phyloP scores from a whole-genome alignment of 345 rosid genomes.

The Iberis pinnata region DNA sequence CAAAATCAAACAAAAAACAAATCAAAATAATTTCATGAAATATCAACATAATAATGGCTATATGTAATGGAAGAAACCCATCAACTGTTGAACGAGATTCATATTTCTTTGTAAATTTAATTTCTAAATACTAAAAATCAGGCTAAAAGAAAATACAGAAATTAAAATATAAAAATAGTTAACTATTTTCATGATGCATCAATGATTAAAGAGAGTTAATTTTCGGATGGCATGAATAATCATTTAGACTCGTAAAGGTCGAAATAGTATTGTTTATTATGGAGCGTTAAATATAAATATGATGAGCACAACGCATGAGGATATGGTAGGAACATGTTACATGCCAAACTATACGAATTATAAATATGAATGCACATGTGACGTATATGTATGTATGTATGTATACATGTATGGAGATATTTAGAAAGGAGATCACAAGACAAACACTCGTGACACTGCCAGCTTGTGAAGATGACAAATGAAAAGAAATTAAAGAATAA shows the following conservation, averaged over 20 bases:
- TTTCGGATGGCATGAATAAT: constrained; percentile 16
- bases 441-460: constrained; percentile 43
- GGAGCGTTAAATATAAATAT: constrained; percentile 21
- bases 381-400: constrained; percentile 16
- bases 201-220: too few relatives aligned
- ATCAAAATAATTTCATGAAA: too few relatives aligned
- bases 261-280: constrained; percentile 19
- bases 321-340: constrained; percentile 25
- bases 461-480: constrained; percentile 37
- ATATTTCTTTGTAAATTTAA: too few relatives aligned
- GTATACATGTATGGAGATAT: constrained; percentile 23
- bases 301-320: constrained; percentile 21
- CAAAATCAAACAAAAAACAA: too few relatives aligned
- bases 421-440: constrained; percentile 32
- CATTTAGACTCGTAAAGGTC: constrained; percentile 17
- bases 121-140: too few relatives aligned
- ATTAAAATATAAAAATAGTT: not conserved
- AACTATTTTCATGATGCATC: too few relatives aligned
- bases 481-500: constrained; percentile 32
- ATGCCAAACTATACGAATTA: constrained; percentile 11
- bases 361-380: constrained; percentile 16
- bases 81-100: not conserved
- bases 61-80: too few relatives aligned
- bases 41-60: too few relatives aligned
- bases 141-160: too few relatives aligned